Evolutionary conservation across 768 basidiomycete species (phyloP).

Genomic region (Hydnum rufescens): DNA sequence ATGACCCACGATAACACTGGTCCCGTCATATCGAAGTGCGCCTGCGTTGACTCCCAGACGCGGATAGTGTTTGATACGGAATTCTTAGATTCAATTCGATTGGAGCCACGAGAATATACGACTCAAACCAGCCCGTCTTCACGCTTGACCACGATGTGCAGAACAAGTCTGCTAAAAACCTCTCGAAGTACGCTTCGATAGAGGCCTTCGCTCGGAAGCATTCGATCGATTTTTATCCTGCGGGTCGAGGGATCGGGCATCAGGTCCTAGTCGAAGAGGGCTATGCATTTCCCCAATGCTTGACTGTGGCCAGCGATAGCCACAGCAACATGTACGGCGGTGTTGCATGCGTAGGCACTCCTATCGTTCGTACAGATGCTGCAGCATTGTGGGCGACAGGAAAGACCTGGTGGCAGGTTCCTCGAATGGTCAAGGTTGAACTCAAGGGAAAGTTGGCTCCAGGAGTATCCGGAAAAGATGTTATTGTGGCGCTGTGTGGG

Average conservation of each 20-base stretch:
- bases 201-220: conserved; percentile 77
- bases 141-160: conserved; percentile 98
- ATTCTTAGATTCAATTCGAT: conserved; percentile 73
- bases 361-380: conserved; percentile 89
- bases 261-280: conserved; percentile 96
- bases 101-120: conserved; percentile 65
- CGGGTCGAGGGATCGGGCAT: conserved; percentile 94
- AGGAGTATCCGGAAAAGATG: conserved; percentile 94
- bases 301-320: conserved; percentile 91
- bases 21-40: conserved; percentile 91
- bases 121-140: conserved; percentile 77
- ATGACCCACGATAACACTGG: conserved; percentile 99
- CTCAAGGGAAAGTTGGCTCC: conserved; percentile 59
- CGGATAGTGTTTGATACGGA: neutral
- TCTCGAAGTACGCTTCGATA: conserved; percentile 80
- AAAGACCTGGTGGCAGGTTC: conserved; percentile 99
- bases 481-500: conserved; percentile 91
- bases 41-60: neutral
- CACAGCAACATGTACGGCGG: conserved; percentile 99
- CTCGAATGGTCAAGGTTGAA: conserved; percentile 89
- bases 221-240: conserved; percentile 86
- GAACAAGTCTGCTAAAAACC: conserved; percentile 78
- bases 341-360: conserved; percentile 90
- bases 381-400: conserved; percentile 96
- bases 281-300: conserved; percentile 87